A percentile compares a stretch with the other conserved stretches of the same genome.
These are phyloP conservation scores for Talaromyces islandicus DNA, from an alignment of 2,329 filamentous ascomycete species.

Conservation along the genomic window DNA sequence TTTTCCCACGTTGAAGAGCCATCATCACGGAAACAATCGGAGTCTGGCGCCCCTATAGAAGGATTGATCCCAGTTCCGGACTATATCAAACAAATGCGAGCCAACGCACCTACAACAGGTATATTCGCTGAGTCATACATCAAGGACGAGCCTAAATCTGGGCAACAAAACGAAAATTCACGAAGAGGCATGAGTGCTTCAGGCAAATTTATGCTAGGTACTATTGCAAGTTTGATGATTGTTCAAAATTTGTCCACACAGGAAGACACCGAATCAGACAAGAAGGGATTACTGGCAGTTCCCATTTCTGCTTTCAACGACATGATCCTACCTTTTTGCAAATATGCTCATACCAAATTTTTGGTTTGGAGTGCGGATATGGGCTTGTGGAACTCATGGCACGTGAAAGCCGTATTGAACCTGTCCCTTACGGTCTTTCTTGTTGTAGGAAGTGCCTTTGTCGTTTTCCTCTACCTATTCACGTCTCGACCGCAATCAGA, in stretches of 20 bases:
- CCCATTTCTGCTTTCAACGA: constrained; percentile 54
- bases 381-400: constrained; percentile 30
- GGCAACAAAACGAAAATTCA: constrained; percentile 33
- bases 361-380: constrained; percentile 15
- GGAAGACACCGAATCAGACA: constrained; percentile 56
- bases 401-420: constrained; percentile 31
- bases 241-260: constrained; percentile 70
- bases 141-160: constrained; percentile 20
- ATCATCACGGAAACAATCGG: constrained; percentile 24
- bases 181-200: constrained; percentile 46
- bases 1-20: constrained; percentile 33
- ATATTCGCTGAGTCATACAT: constrained; percentile 36
- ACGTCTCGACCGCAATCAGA: constrained; percentile 53
- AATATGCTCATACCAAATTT: constrained; percentile 17
- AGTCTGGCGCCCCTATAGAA: constrained; percentile 30
- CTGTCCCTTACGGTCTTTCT: constrained; percentile 48
- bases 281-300: constrained; percentile 61
- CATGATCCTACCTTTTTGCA: constrained; percentile 18
- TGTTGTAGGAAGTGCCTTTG: constrained; percentile 50
- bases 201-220: constrained; percentile 85
- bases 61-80: constrained; percentile 41
- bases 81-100: constrained; percentile 36
- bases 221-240: constrained; percentile 86
- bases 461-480: constrained; percentile 52
- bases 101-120: constrained; percentile 26